phyloP scores from a whole-genome alignment of 176 grass and related monocot genomes.

The Poa annua region DNA sequence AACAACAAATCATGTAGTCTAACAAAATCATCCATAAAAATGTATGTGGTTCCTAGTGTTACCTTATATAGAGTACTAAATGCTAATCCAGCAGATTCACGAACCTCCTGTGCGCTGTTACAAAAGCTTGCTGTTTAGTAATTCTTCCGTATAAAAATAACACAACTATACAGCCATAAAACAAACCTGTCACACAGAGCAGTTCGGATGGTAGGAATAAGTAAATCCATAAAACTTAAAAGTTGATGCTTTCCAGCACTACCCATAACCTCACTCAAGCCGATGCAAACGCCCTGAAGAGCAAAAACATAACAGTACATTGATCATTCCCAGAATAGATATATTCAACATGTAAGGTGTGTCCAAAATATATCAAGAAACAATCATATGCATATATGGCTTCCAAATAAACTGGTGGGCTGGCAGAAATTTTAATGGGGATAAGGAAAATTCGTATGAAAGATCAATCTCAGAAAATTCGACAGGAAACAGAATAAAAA shows the following conservation, averaged over 20 bases:
- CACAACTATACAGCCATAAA: conserved; percentile 34
- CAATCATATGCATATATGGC: conserved; percentile 1
- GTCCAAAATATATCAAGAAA: conserved; percentile 36
- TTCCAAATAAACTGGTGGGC: conserved; percentile 2
- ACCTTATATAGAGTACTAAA: conserved; percentile 99
- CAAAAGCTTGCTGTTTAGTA: conserved; percentile 27
- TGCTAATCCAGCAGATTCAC: conserved; percentile 96
- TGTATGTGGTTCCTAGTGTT: conserved; percentile 25
- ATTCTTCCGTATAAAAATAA: conserved; percentile 40
- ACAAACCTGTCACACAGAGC: conserved; percentile 97
- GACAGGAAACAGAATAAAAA: conserved; percentile 1
- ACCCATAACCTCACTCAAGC: conserved; percentile 98
- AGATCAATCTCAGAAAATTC: conserved; percentile 24
- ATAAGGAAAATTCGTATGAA: conserved; percentile 12
- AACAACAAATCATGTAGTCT: conserved; percentile 14
- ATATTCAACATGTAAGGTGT: conserved; percentile 32
- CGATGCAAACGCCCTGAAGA: conserved; percentile 97
- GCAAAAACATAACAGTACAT: conserved; percentile 24
- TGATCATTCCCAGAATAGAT: neutral
- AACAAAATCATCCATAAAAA: conserved; percentile 35
- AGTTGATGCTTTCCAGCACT: conserved; percentile 94
- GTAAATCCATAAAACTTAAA: conserved; percentile 88
- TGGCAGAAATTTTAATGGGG: neutral
- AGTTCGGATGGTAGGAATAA: conserved; percentile 96
- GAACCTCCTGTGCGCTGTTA: conserved; percentile 86